Percentiles rank a stretch among this genome's conserved stretches.
Evolutionary conservation across 768 basidiomycete genomes (phyloP).

Genomic region (Podaxis sp.): DNA sequence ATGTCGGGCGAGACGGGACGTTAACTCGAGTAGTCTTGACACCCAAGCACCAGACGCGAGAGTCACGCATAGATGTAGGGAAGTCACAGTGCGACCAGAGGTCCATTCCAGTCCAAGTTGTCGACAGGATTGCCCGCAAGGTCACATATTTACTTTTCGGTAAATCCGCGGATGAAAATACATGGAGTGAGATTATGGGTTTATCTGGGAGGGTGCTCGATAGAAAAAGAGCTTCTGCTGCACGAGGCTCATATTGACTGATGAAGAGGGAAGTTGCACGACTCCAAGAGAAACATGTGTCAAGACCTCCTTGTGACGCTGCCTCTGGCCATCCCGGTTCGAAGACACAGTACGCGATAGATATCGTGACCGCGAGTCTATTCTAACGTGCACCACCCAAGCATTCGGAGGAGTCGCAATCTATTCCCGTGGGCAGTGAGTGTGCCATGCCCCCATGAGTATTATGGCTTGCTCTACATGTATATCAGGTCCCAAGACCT

Average conservation of each 20-base stretch:
- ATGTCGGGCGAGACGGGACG: background rate
- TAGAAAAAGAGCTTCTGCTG: slow-evolving; percentile 1
- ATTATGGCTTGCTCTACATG: too few species aligned
- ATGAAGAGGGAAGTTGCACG: background rate
- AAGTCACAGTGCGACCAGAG: background rate
- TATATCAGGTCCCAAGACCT: too few species aligned
- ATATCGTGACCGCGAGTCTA: too few species aligned
- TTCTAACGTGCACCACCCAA: too few species aligned
- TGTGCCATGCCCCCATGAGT: too few species aligned
- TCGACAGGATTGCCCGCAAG: background rate
- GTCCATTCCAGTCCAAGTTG: background rate
- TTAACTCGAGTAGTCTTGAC: background rate
- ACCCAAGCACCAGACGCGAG: background rate
- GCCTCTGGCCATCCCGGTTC: background rate
- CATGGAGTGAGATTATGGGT: background rate
- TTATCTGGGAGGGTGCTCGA: background rate
- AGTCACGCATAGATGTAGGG: too few species aligned
- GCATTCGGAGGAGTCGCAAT: background rate
- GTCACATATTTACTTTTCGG: background rate
- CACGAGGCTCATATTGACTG: slow-evolving; percentile 7
- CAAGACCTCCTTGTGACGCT: background rate
- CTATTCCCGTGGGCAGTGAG: too few species aligned
- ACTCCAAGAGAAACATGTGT: background rate
- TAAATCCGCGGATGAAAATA: background rate
- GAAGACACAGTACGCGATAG: background rate